A percentile compares a stretch with the other conserved stretches of the same genome.
phyloP scores from a whole-genome alignment of 2,329 filamentous ascomycete genomes.

The Aspergillus sp. region DNA sequence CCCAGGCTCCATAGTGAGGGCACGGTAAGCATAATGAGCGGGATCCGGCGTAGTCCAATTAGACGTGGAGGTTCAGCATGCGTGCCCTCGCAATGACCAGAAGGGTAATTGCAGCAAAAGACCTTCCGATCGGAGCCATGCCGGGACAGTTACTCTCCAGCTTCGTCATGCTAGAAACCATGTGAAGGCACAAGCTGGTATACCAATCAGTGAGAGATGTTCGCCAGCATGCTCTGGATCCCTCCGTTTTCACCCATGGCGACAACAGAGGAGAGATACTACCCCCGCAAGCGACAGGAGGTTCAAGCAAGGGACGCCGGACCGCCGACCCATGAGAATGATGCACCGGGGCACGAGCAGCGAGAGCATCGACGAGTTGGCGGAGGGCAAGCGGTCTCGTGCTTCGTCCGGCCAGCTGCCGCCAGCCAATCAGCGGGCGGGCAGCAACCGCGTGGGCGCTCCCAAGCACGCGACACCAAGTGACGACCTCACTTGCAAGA shows the following conservation, averaged over 20 bases:
- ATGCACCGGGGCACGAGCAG: slow-evolving; percentile 20
- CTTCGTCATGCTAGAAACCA: not conserved
- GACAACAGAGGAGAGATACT: not conserved
- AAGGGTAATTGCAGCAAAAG: not conserved
- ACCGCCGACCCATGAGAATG: slow-evolving; percentile 15
- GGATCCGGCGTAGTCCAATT: not conserved
- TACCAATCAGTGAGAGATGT: slow-evolving; percentile 13
- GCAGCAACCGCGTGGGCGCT: slow-evolving; percentile 30
- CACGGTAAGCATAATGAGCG: too few relatives aligned
- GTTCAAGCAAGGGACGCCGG: slow-evolving; percentile 13
- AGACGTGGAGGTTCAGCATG: not conserved
- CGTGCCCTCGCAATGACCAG: not conserved
- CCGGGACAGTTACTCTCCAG: not conserved
- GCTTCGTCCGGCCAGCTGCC: slow-evolving; percentile 18
- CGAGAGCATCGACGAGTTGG: slow-evolving; percentile 23
- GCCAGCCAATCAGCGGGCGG: slow-evolving; percentile 27
- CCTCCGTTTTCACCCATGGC: slow-evolving; percentile 6
- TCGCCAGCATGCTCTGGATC: slow-evolving; percentile 7
- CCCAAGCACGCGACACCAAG: slow-evolving; percentile 38
- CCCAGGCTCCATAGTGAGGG: too few relatives aligned
- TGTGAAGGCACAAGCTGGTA: not conserved
- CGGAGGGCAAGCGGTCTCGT: slow-evolving; percentile 26
- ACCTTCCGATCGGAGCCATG: not conserved
- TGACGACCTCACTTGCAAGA: slow-evolving; percentile 3
- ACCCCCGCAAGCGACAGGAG: not conserved